Conservation (phyloP, 208 protist species). For the Borovskyia barvae region DNA sequence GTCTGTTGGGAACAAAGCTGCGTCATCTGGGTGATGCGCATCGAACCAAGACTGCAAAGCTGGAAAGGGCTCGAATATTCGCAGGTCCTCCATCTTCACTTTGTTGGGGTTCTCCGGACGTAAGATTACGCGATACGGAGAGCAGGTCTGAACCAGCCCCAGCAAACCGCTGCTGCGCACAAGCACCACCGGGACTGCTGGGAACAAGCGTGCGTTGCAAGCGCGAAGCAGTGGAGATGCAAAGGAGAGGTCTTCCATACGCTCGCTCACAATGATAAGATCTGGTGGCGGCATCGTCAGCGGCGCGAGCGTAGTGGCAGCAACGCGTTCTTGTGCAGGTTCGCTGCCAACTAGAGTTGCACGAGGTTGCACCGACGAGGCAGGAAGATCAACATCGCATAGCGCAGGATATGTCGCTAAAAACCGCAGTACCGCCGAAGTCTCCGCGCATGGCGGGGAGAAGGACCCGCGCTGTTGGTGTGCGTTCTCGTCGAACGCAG, state of each 20-base stretch:
- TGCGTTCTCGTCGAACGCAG: too few species aligned
- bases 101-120: conserved; percentile 41
- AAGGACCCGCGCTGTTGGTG: too few species aligned
- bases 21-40: conserved; percentile 48
- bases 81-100: conserved; percentile 80
- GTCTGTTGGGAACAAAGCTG: conserved; percentile 31
- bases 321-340: too few species aligned
- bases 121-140: conserved; percentile 45
- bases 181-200: conserved; percentile 72
- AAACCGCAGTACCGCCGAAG: conserved; percentile 1
- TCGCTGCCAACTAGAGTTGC: too few species aligned
- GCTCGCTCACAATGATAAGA: conserved; percentile 47
- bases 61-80: conserved; percentile 88
- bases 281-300: not conserved
- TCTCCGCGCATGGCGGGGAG: too few species aligned
- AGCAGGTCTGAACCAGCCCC: conserved; percentile 83
- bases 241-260: conserved; percentile 32
- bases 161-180: conserved; percentile 86
- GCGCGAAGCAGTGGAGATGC: conserved; percentile 29
- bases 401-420: not conserved
- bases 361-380: too few species aligned
- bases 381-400: too few species aligned
- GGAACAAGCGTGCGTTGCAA: conserved; percentile 5
- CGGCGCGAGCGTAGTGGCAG: not conserved
- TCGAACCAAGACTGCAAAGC: conserved; percentile 66